Conservation (phyloP, 2,329 filamentous ascomycete species). For the Remersonia thermophila region DNA sequence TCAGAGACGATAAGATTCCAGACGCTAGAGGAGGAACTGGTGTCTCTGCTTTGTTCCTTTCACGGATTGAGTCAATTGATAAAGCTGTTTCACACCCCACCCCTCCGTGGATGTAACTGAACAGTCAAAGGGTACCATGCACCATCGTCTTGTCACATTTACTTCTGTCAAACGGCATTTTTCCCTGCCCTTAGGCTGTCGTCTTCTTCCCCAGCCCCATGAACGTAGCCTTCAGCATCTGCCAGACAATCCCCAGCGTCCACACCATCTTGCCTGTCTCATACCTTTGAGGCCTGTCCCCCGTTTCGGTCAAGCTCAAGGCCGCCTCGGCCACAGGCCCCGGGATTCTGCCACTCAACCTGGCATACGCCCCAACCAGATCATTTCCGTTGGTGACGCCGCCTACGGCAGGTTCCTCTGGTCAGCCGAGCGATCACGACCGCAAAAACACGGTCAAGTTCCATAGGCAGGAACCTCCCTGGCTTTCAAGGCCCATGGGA, state of each 20-base stretch:
- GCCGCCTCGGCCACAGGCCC: conserved; percentile 31
- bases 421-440: neutral
- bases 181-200: too few species aligned
- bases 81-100: too few species aligned
- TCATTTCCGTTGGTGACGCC: conserved; percentile 46
- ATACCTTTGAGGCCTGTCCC: conserved; percentile 35
- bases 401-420: conserved; percentile 24
- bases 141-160: too few species aligned
- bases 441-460: neutral
- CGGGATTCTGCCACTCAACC: conserved; percentile 31
- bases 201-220: conserved; percentile 14
- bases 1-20: too few species aligned
- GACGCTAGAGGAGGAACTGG: too few species aligned
- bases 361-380: conserved; percentile 39
- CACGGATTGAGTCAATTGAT: too few species aligned
- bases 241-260: conserved; percentile 25
- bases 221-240: conserved; percentile 26
- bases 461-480: too few species aligned
- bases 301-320: conserved; percentile 34
- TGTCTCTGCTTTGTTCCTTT: too few species aligned
- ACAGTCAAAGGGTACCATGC: too few species aligned
- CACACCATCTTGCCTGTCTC: conserved; percentile 23
- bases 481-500: too few species aligned
- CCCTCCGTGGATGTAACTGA: too few species aligned
- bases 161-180: too few species aligned